Conservation (phyloP, 2,329 filamentous ascomycete genomes). For the Setomelanomma holmii region DNA sequence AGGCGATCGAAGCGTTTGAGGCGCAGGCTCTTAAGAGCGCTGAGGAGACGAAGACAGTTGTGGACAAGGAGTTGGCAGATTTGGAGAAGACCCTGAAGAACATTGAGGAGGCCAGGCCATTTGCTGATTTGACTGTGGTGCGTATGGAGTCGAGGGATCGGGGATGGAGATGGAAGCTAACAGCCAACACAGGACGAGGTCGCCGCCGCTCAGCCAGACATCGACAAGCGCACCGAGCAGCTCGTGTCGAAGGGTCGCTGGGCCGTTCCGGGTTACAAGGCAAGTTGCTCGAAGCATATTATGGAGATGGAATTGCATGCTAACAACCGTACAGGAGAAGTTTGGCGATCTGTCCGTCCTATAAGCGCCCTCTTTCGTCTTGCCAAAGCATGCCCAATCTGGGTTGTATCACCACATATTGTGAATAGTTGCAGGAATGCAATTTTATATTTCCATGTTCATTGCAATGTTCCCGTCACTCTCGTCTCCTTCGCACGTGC, state of each 20-base stretch:
- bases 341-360: constrained; percentile 96
- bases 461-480: neutral
- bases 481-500: too few relatives aligned
- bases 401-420: constrained; percentile 51
- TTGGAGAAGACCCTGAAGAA: constrained; percentile 94
- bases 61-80: constrained; percentile 93
- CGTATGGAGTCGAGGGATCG: constrained; percentile 53
- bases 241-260: constrained; percentile 98
- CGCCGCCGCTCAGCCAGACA: constrained; percentile 89
- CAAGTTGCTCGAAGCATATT: constrained; percentile 55
- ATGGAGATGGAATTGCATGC: constrained; percentile 24
- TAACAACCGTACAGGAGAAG: constrained; percentile 79
- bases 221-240: constrained; percentile 94
- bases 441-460: constrained; percentile 8
- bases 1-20: constrained; percentile 98
- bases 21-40: constrained; percentile 96
- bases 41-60: constrained; percentile 93
- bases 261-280: constrained; percentile 99
- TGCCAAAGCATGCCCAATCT: constrained; percentile 39
- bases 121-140: constrained; percentile 97
- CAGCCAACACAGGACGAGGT: constrained; percentile 79
- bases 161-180: constrained; percentile 25
- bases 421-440: constrained; percentile 44
- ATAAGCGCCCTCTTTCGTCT: constrained; percentile 63
- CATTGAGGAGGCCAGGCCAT: constrained; percentile 93